These are phyloP conservation scores for Omphalotus guepiniiformis DNA, from an alignment of 768 basidiomycete species.

Conservation along the genomic window DNA sequence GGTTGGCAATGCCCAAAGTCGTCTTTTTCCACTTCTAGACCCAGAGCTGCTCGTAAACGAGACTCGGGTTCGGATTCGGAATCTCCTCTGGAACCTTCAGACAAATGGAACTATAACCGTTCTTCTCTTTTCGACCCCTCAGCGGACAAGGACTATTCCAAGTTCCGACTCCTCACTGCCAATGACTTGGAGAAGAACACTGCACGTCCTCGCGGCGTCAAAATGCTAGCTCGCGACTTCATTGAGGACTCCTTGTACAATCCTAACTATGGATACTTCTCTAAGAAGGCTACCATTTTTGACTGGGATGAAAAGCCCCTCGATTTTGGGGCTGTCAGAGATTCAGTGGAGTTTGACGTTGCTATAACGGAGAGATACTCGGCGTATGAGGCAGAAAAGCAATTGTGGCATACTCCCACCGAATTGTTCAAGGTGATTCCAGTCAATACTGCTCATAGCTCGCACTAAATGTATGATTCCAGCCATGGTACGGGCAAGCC, in stretches of 20 bases:
- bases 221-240: conserved; percentile 94
- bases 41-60: not conserved
- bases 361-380: conserved; percentile 76
- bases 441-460: conserved; percentile 19
- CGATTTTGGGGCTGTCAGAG: conserved; percentile 63
- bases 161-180: conserved; percentile 61
- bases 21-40: not conserved
- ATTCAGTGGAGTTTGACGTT: conserved; percentile 75
- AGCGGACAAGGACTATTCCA: conserved; percentile 33
- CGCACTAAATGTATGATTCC: too few relatives aligned
- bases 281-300: conserved; percentile 89
- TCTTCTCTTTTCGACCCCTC: conserved; percentile 53
- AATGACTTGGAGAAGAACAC: conserved; percentile 54
- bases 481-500: conserved; percentile 95
- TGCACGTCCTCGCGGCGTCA: conserved; percentile 72
- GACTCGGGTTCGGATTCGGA: not conserved
- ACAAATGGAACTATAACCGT: conserved; percentile 80
- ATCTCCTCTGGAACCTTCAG: conserved; percentile 21
- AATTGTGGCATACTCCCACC: conserved; percentile 98
- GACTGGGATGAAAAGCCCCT: conserved; percentile 56
- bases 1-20: not conserved
- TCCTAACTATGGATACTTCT: conserved; percentile 96
- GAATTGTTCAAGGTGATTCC: conserved; percentile 96
- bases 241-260: conserved; percentile 98
- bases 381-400: conserved; percentile 62